Evolutionary conservation across 805 yeast species (phyloP), one percentile per base, ranked within the genome.

Genomic region (Ogataea corticis): DNA sequence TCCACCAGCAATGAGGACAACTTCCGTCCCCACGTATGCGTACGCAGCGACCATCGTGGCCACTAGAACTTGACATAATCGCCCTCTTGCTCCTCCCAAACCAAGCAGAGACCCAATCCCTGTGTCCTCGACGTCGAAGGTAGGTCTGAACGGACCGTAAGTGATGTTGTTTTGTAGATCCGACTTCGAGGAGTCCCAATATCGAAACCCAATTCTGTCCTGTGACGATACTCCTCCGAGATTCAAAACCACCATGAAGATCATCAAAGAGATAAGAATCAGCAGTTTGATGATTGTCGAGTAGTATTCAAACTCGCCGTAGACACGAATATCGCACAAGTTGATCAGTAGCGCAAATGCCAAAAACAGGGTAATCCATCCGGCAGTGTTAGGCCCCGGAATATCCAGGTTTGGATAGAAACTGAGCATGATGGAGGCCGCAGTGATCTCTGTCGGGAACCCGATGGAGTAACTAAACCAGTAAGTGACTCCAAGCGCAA

Each of bases 1-100:
- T 62, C 91, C 87, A 6, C 92, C 89, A 2, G 94, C 92, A 44
- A 87, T 79, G 51, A 87, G 81, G 11, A 88, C 91, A 61, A 84
- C 81, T 54, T 87, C 96, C 1, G 90, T 85, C 0, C 96, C 96
- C 39, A 85, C 80, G 57, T 83, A 87, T 0, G 95, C 85, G 62
- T 83, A 87, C 0, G 88, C 72, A 0, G 90, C 82, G 16, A 82
- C 79, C 38, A 81, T 65, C 7, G 82, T 67, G 1, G 89, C 87
- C 1, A 81, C 76, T 29, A 83, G 45, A 7, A 85, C 62, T 6
- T 86, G 79, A 37, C 83, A 65, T 41, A 86, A 73, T 34, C 86
- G 61, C 0, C 92, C 94, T 38, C 63, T 58, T 23, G 71, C 61
- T 2, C 91, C 88, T 5, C 76, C 77, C 27, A 82, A 80, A 0